Evolutionary conservation across 1,139 yeast genomes (phyloP), one percentile per base, ranked within the genome.

Genomic region (Torulaspora pretoriensis): DNA sequence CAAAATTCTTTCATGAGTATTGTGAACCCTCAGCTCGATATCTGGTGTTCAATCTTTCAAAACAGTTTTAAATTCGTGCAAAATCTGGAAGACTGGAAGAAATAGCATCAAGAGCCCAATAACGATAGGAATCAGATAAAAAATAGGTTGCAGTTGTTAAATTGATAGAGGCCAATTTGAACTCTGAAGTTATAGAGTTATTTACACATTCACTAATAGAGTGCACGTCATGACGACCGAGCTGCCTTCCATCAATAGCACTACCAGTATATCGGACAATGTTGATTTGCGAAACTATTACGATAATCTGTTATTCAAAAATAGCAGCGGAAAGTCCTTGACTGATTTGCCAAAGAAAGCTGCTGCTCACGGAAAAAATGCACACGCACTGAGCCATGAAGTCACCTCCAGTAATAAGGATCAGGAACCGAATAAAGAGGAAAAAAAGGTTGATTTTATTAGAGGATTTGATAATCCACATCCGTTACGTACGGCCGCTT

Each of bases 231-330:
- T 45, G 50, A 43, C 50, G 16, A 40, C 50, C 24, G 65, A 60
- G 38, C 46, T 61, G 27, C 67, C 65, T n/a, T 59, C 64, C 24
- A 56, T 63, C n/a, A 63, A 55, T 43, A 61, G 66, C 44, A 57
- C 62, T 3, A 61, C 67, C 8, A 57, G 63, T 43, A 52, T 63
- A 24, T 63, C 67, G 10, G 67, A 63, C 43, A 63, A 63, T 42
- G 55, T 59, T 28, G 64, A 56, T 35, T 47, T 63, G 40, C 55
- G 56, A 43, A 60, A 61, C 42, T 61, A 63, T 39, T 63, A 63
- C 45, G 67, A 63, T 35, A 61, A 61, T n/a, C 40, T 63, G 35
- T 48, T 63, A 32, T 63, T 61, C 40, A 60, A 57, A 35, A 61
- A 61, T 43, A 55, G 48, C 47, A 57, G 61, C 50, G 65, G 65